These are phyloP conservation scores for Hyphodiscus sp. DNA, from an alignment of 2,329 filamentous ascomycete genomes.

Conservation along the genomic window DNA sequence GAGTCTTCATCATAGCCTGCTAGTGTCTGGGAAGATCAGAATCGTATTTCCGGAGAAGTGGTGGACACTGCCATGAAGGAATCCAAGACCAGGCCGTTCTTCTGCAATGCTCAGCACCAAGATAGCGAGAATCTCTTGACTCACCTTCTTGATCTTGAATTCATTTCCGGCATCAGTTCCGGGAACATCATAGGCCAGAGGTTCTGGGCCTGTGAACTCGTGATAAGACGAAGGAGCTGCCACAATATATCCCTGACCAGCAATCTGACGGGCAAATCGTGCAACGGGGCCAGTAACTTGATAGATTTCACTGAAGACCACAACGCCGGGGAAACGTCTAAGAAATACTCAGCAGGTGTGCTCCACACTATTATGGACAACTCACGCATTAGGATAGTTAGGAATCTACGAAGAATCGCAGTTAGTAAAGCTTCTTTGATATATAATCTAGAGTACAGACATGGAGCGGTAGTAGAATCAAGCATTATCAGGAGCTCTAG, in stretches of 20 bases:
- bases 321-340: constrained; percentile 73
- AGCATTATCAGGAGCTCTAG: too few species aligned
- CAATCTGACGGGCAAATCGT: constrained; percentile 86
- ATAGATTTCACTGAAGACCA: constrained; percentile 91
- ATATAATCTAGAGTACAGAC: too few species aligned
- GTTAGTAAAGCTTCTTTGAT: too few species aligned
- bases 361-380: constrained; percentile 1
- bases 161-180: constrained; percentile 84
- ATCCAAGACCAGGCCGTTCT: not conserved
- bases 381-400: constrained; percentile 78
- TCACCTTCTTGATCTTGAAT: constrained; percentile 75
- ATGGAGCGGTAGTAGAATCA: too few species aligned
- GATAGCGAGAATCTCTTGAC: too few species aligned
- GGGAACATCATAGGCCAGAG: constrained; percentile 77
- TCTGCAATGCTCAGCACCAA: too few species aligned
- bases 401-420: constrained; percentile 43
- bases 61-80: not conserved
- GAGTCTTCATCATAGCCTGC: constrained; percentile 82
- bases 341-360: constrained; percentile 7
- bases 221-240: constrained; percentile 88
- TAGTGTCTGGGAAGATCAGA: constrained; percentile 50
- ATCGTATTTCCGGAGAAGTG: not conserved
- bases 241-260: constrained; percentile 88
- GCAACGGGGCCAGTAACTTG: constrained; percentile 91
- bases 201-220: constrained; percentile 81